Base-by-base conservation (phyloP, 2,329 filamentous ascomycete species). In the Fusarium verrucosum region DNA sequence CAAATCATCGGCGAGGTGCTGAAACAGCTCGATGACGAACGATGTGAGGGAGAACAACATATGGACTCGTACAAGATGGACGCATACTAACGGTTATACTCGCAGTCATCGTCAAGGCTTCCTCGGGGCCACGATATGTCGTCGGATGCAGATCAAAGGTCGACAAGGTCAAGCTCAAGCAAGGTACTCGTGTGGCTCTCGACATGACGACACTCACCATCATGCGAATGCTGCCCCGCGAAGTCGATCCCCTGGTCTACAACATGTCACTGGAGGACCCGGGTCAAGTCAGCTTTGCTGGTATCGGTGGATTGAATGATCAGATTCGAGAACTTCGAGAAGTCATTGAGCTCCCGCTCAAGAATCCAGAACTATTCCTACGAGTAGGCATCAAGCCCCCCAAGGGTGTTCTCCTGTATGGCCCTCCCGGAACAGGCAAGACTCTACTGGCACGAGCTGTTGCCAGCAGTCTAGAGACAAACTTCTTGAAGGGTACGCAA, bases 191-290 rank as follows among this genome's bases (percentile, higher is more conserved):
- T 74, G 95, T 99, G 52, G 94, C 95, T 30, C 89, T 99, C 59
- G 95, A 99, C 75, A 99, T 99, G 95, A 99, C 95, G 47, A 99
- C 95, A 19, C 90, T 99, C 70, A 99, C 95, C 61, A 99, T 99
- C 80, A 99, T 99, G 95, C 92, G 95, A 74, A 99, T 99, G 95
- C 85, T 99, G 42, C 96, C 95, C 59, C 91, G 95, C 78, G 95
- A 99, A 83, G 96, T 99, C 76, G 95, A 99, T 76, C 95, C 95
- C 19, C 85, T 99, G 70, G 95, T 99, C 70, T 99, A 99, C 87
- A 99, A 99, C 84, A 99, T 99, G 95, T 99, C 95, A 19, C 81
- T 99, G 72, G 95, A 99, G 79, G 95, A 99, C 76, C 95, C 95
- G 1, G 95, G 95, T 7, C 94, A 98, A 79, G 90, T 99, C 79